phyloP scores from a whole-genome alignment of 2,329 filamentous ascomycete species.

The Epichloe coenophiala region DNA sequence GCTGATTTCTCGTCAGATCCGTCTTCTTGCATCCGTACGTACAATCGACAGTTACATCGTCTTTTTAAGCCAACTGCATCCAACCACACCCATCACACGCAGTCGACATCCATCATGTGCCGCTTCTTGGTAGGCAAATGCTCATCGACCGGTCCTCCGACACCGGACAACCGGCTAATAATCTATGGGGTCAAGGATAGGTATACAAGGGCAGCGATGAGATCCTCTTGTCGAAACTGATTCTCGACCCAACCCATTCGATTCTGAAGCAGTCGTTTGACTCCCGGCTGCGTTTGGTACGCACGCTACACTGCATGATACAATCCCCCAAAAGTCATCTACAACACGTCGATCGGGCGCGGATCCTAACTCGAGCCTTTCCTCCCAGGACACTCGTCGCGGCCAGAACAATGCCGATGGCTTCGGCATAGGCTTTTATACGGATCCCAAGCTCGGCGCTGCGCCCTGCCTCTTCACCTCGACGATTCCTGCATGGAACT shows the following conservation, averaged over 20 bases:
- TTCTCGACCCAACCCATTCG: conserved; percentile 89
- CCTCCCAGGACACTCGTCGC: conserved; percentile 62
- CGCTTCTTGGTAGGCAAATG: conserved; percentile 26
- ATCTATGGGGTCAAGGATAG: conserved; percentile 23
- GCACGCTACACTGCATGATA: conserved; percentile 23
- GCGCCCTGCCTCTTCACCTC: conserved; percentile 97
- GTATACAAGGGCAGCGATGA: conserved; percentile 96
- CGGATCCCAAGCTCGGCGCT: conserved; percentile 70
- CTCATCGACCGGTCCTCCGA: conserved; percentile 11
- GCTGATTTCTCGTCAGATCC: background rate
- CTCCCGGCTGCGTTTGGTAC: conserved; percentile 77
- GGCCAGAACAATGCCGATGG: conserved; percentile 93
- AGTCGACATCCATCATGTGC: conserved; percentile 21
- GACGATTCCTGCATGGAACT: conserved; percentile 96
- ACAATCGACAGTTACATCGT: background rate
- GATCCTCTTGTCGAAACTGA: conserved; percentile 90
- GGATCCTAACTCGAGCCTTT: conserved; percentile 2
- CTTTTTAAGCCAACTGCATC: background rate
- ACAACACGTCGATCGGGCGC: no score
- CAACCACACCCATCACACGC: background rate
- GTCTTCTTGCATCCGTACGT: background rate
- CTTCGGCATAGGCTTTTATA: conserved; percentile 97
- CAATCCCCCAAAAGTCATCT: no score
- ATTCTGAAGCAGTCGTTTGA: conserved; percentile 98
- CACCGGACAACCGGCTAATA: conserved; percentile 10